Evolutionary conservation across 805 yeast species (phyloP).

Genomic region (Teunomyces aglyptinius): DNA sequence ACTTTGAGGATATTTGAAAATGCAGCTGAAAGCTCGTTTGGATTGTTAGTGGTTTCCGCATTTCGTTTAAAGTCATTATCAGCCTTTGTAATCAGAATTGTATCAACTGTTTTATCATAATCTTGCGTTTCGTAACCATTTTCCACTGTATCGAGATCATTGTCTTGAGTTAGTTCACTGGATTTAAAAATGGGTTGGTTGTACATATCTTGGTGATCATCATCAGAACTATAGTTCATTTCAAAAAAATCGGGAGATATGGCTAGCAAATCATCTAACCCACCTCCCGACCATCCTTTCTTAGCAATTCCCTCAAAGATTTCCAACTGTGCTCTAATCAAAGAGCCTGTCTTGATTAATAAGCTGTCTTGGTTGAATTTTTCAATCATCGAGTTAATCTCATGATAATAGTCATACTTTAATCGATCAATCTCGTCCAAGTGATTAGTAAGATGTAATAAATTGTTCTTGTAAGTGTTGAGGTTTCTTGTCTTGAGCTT

Average conservation of each 20-base stretch:
- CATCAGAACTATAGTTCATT: conserved; percentile 8
- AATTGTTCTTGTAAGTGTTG: conserved; percentile 62
- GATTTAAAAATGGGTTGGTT: too few relatives aligned
- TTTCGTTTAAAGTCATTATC: not conserved
- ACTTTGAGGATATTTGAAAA: conserved; percentile 3
- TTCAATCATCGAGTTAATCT: conserved; percentile 60
- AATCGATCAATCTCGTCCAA: conserved; percentile 76
- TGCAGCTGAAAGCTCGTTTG: not conserved
- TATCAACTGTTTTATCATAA: conserved; percentile 7
- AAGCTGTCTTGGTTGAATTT: conserved; percentile 53
- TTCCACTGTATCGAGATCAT: not conserved
- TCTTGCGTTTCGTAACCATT: conserved; percentile 5
- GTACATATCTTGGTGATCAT: not conserved
- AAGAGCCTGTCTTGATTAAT: conserved; percentile 55
- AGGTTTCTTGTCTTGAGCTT: conserved; percentile 63
- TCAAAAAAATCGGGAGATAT: conserved; percentile 56
- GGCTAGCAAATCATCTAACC: conserved; percentile 65
- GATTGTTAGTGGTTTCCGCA: not conserved
- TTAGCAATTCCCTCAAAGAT: conserved; percentile 76
- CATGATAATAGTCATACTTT: conserved; percentile 71
- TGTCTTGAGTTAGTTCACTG: not conserved
- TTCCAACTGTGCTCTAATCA: conserved; percentile 78
- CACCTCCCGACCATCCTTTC: conserved; percentile 88
- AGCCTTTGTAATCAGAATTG: conserved; percentile 3
- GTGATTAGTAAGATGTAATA: conserved; percentile 66